Evolutionary conservation across 2,329 filamentous ascomycete species (phyloP).

Genomic region (Pseudogymnoascus sp.): DNA sequence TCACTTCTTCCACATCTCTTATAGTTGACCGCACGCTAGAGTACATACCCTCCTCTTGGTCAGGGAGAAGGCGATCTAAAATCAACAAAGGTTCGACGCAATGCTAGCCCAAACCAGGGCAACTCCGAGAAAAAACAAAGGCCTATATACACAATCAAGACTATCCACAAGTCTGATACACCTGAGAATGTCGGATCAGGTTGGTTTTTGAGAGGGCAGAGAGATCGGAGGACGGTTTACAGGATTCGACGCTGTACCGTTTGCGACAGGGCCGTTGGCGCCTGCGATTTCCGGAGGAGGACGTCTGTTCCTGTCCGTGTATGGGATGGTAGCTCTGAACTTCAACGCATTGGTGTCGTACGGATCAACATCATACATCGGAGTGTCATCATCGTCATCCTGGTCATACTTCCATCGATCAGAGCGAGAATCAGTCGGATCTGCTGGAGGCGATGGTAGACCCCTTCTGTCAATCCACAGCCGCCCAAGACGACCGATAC

Average conservation of each 20-base stretch:
- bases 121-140: constrained; percentile 23
- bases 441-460: constrained; percentile 46
- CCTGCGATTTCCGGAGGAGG: constrained; percentile 20
- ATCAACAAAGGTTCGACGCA: constrained; percentile 19
- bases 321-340: constrained; percentile 44
- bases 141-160: constrained; percentile 3
- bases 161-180: neutral
- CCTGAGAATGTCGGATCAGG: constrained; percentile 9
- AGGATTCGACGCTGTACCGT: constrained; percentile 14
- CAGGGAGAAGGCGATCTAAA: constrained; percentile 10
- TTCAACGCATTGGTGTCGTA: constrained; percentile 53
- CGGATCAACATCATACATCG: constrained; percentile 69
- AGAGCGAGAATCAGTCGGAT: constrained; percentile 39
- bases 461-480: constrained; percentile 82
- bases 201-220: constrained; percentile 9
- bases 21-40: constrained; percentile 3
- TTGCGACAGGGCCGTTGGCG: constrained; percentile 14
- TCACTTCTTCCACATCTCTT: constrained; percentile 8
- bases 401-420: constrained; percentile 84
- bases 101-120: constrained; percentile 23
- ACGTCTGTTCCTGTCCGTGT: constrained; percentile 15
- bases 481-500: constrained; percentile 76
- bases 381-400: constrained; percentile 72
- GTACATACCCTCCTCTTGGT: constrained; percentile 10
- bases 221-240: constrained; percentile 10